phyloP scores from a whole-genome alignment of 108 stramenopile genomes.

The Cylindrotheca closterium region DNA sequence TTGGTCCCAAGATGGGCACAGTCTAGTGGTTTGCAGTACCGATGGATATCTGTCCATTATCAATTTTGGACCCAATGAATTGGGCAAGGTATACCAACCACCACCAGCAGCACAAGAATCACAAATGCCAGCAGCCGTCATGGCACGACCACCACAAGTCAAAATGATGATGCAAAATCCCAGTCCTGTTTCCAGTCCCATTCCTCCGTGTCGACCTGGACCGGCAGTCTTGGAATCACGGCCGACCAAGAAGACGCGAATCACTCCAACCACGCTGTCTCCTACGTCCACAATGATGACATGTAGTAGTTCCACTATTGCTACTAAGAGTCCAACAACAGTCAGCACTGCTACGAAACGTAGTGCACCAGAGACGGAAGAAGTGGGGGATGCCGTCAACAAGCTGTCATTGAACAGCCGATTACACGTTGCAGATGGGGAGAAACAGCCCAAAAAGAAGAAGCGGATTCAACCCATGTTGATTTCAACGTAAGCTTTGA shows the following conservation, averaged over 20 bases:
- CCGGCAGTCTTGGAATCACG: slow-evolving; percentile 25
- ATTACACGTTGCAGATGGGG: neutral
- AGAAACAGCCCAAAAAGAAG: slow-evolving; percentile 37
- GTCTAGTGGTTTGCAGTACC: slow-evolving; percentile 73
- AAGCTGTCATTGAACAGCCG: slow-evolving; percentile 17
- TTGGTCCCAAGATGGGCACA: slow-evolving; percentile 81
- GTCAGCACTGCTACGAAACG: neutral
- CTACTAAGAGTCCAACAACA: neutral
- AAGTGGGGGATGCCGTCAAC: slow-evolving; percentile 27
- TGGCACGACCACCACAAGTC: neutral
- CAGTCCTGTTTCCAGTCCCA: neutral
- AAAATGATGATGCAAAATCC: neutral
- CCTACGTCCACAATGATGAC: neutral
- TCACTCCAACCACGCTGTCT: slow-evolving; percentile 26
- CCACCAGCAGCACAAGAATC: neutral
- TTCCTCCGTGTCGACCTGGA: slow-evolving; percentile 41
- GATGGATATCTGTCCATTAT: slow-evolving; percentile 88
- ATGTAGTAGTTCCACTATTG: neutral
- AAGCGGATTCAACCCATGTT: slow-evolving; percentile 45
- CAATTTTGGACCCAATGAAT: slow-evolving; percentile 73
- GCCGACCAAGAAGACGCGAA: slow-evolving; percentile 34
- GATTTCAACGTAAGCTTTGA: slow-evolving; percentile 9
- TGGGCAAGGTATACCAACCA: slow-evolving; percentile 46
- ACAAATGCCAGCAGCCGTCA: neutral
- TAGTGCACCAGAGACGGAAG: slow-evolving; percentile 13